These are phyloP conservation scores for Alternaria tenuissima DNA, from an alignment of 2,329 filamentous ascomycete genomes.

Conservation along the genomic window DNA sequence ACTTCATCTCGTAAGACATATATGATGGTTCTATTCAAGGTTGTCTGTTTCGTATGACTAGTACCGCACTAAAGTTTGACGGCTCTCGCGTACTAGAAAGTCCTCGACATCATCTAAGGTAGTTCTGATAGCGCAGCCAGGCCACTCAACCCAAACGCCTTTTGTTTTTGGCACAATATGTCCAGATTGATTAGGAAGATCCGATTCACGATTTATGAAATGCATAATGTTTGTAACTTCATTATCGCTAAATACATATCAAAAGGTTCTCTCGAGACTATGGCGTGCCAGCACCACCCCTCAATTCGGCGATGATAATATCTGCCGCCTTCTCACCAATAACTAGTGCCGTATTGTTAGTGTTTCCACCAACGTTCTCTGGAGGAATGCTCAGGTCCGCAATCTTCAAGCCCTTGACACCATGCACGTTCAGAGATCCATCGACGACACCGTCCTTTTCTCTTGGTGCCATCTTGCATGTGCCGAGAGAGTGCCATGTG, in stretches of 20 bases:
- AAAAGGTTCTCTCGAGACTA: background rate
- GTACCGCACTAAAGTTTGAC: background rate
- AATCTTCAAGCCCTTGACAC: conserved; percentile 47
- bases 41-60: background rate
- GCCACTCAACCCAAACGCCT: background rate
- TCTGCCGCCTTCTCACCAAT: conserved; percentile 46
- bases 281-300: background rate
- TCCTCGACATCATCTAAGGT: background rate
- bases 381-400: conserved; percentile 55
- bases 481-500: conserved; percentile 46
- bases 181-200: too few relatives aligned
- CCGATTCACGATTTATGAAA: background rate
- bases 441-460: conserved; percentile 44
- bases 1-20: background rate
- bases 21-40: background rate
- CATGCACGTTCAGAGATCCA: conserved; percentile 38
- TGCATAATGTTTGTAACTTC: background rate
- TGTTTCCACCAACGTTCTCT: conserved; percentile 57
- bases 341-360: conserved; percentile 56
- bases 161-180: too few relatives aligned
- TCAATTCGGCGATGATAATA: conserved; percentile 34
- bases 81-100: background rate
- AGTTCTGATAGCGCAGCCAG: background rate
- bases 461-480: conserved; percentile 45
- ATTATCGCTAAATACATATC: background rate